Evolutionary conservation across 1,284 basidiomycete genomes (phyloP).

Genomic region (Malassezia cuniculi): DNA sequence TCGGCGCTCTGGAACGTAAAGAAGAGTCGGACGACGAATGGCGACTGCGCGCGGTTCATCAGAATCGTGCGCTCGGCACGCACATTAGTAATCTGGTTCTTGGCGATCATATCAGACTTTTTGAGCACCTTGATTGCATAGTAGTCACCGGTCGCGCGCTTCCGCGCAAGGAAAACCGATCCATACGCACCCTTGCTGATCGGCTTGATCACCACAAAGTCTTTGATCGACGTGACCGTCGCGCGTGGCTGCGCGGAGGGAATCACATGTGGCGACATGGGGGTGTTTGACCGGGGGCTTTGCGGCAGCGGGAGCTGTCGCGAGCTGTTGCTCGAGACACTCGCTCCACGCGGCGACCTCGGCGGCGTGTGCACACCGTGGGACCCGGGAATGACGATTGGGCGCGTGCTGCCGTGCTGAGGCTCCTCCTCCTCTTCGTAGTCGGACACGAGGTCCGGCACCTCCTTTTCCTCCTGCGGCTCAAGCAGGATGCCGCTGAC

Average conservation of each 20-base stretch:
- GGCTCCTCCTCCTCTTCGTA: background rate
- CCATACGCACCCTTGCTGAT: slow-evolving; percentile 96
- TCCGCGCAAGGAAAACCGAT: slow-evolving; percentile 93
- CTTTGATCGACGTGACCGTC: slow-evolving; percentile 83
- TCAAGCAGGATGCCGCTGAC: slow-evolving; percentile 3
- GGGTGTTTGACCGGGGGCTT: too few species aligned
- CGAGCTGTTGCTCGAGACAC: slow-evolving; percentile 15
- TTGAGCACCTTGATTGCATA: slow-evolving; percentile 98
- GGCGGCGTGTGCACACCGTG: slow-evolving; percentile 32
- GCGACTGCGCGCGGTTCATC: slow-evolving; percentile 97
- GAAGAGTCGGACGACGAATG: slow-evolving; percentile 56
- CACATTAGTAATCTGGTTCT: slow-evolving; percentile 99
- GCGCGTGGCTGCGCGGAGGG: slow-evolving; percentile 66
- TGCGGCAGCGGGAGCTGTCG: slow-evolving; percentile 25
- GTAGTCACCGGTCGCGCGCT: slow-evolving; percentile 94
- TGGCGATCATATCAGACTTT: slow-evolving; percentile 99
- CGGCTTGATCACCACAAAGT: slow-evolving; percentile 98
- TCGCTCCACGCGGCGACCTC: slow-evolving; percentile 32
- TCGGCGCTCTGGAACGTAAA: slow-evolving; percentile 49
- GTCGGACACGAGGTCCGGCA: slow-evolving; percentile 11
- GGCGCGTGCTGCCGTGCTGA: background rate
- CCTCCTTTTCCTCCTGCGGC: background rate
- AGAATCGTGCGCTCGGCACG: slow-evolving; percentile 98
- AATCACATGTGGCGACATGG: slow-evolving; percentile 71
- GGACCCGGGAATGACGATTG: too few species aligned